Percentiles rank a stretch among this genome's conserved stretches.
Conservation (phyloP, 768 basidiomycete genomes). For the Galerina sulciceps region DNA sequence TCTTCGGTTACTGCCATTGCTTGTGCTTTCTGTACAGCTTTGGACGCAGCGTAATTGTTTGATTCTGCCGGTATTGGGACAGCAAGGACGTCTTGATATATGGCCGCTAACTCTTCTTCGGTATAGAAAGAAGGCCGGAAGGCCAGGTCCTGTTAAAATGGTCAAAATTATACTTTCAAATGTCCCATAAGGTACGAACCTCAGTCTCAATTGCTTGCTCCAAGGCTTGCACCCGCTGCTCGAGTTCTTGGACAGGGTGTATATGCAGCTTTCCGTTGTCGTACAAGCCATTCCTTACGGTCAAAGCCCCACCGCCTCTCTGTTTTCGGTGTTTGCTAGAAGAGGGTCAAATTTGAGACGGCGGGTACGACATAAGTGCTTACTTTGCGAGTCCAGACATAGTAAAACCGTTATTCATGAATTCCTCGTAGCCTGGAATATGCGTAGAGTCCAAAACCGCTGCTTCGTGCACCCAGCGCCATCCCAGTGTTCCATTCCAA, state of each 20-base stretch:
- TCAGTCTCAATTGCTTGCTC: conserved; percentile 38
- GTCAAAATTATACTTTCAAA: neutral
- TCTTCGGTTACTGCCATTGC: conserved; percentile 27
- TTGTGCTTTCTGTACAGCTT: conserved; percentile 21
- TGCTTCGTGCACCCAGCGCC: conserved; percentile 26
- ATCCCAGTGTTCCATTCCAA: conserved; percentile 15
- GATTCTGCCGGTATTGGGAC: conserved; percentile 23
- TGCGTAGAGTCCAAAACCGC: conserved; percentile 12
- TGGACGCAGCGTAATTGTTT: conserved; percentile 13
- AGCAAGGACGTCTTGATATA: conserved; percentile 51
- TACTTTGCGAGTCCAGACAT: neutral
- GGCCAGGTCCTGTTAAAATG: conserved; percentile 30
- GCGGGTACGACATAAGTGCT: neutral
- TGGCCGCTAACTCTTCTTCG: conserved; percentile 43
- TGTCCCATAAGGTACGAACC: conserved; percentile 24
- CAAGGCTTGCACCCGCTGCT: conserved; percentile 38
- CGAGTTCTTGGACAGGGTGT: conserved; percentile 34
- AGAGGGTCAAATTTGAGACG: neutral
- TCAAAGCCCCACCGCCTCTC: neutral
- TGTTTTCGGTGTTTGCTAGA: neutral
- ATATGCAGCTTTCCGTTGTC: conserved; percentile 4
- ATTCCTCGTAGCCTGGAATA: conserved; percentile 2
- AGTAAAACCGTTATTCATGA: neutral
- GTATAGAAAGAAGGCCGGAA: conserved; percentile 39
- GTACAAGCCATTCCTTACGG: conserved; percentile 3